These are phyloP conservation scores for Neospermospora avenae DNA, from an alignment of 2,329 filamentous ascomycete genomes.

Conservation along the genomic window DNA sequence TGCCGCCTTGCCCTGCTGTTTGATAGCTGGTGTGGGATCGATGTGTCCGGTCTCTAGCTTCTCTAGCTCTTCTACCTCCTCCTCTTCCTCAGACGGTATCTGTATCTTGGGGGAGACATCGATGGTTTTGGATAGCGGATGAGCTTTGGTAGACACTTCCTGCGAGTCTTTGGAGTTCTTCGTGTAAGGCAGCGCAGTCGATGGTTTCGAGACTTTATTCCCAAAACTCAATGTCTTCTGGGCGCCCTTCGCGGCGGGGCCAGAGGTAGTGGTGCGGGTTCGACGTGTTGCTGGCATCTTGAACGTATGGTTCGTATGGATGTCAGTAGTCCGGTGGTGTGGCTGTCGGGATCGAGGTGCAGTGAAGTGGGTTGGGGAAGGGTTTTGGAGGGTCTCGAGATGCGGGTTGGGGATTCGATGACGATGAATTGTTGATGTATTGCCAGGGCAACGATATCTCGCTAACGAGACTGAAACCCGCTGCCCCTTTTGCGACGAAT, in stretches of 20 bases:
- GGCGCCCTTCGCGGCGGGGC: slow-evolving; percentile 39
- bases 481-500: too few species aligned
- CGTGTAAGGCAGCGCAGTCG: background rate
- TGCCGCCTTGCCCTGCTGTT: slow-evolving; percentile 24
- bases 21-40: slow-evolving; percentile 15
- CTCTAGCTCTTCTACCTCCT: background rate
- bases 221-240: slow-evolving; percentile 62
- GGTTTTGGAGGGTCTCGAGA: background rate
- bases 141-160: slow-evolving; percentile 8
- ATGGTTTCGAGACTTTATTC: slow-evolving; percentile 56
- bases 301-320: background rate
- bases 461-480: too few species aligned
- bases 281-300: slow-evolving; percentile 43
- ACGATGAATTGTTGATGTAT: too few species aligned
- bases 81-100: background rate
- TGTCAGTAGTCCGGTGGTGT: background rate
- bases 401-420: too few species aligned
- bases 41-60: slow-evolving; percentile 20
- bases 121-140: background rate
- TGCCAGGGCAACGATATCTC: too few species aligned
- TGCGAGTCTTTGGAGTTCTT: background rate
- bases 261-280: slow-evolving; percentile 37
- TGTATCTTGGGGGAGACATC: background rate
- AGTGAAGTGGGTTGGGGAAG: background rate
- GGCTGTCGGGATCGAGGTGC: background rate